Percentiles rank a stretch among this genome's conserved stretches.
phyloP scores from a whole-genome alignment of 2,329 filamentous ascomycete genomes.

The Dryadomyces sulphureus region DNA sequence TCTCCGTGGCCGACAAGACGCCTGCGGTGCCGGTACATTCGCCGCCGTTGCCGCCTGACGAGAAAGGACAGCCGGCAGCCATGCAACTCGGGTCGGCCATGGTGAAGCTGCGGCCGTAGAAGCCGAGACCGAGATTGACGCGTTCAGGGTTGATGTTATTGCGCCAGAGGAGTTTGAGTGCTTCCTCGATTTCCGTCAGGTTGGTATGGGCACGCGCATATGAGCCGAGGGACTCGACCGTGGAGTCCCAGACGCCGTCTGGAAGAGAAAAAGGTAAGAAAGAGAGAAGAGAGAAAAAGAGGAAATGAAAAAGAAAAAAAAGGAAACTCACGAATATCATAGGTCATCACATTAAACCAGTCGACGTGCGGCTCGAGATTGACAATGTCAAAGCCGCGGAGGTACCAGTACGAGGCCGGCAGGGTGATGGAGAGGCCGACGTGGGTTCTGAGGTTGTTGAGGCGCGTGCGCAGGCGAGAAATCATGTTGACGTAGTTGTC shows the following conservation, averaged over 20 bases:
- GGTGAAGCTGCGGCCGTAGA: constrained; percentile 22
- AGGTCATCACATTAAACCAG: constrained; percentile 14
- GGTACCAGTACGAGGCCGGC: constrained; percentile 11
- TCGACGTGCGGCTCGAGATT: constrained; percentile 5
- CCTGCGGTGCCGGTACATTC: constrained; percentile 12
- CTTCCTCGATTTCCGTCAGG: constrained; percentile 26
- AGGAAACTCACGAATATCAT: no score
- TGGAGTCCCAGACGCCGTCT: constrained; percentile 25
- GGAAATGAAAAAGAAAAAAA: no score
- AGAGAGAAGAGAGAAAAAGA: no score
- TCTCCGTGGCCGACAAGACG: constrained; percentile 14
- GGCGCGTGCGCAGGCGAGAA: not conserved
- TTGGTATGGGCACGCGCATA: constrained; percentile 27
- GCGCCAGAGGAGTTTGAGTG: constrained; percentile 30
- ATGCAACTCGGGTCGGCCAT: constrained; percentile 12
- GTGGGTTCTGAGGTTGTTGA: not conserved
- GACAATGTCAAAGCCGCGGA: constrained; percentile 14
- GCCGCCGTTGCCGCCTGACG: constrained; percentile 10
- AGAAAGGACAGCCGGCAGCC: constrained; percentile 14
- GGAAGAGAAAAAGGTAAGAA: no score
- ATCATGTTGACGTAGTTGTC: constrained; percentile 2
- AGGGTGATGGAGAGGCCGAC: constrained; percentile 3
- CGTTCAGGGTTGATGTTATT: constrained; percentile 25
- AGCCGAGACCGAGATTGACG: constrained; percentile 27
- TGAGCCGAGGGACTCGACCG: constrained; percentile 12